Base-by-base conservation (phyloP, 2,329 filamentous ascomycete species). In the Phyllosticta citrichinensis region DNA sequence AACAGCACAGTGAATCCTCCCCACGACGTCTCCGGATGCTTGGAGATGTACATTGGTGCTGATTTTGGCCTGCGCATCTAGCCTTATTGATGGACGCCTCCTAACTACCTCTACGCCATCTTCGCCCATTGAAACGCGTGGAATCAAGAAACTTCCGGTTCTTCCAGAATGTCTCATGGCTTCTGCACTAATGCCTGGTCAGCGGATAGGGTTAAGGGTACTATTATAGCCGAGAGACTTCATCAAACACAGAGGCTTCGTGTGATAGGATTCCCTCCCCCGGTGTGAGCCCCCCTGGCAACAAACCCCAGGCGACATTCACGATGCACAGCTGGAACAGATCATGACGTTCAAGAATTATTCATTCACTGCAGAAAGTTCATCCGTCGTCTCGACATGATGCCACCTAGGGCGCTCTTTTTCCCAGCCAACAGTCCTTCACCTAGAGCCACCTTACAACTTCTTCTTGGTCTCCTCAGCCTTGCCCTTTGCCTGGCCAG, bases 401-500 rank as follows among this genome's bases (percentile, higher is more conserved):
- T 11, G 40, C 40, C 35, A 54, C 19, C 51, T 27, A 20, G 30
- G 19, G n/a, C 40, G 14, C 22, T 47, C 11, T 50, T 24, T 11
- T 9, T 33, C 14, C 6, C 9, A 33, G 33, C 5, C 10, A 10
- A 56, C 14, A 17, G n/a, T 14, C n/a, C 17, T 17, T 17, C 3
- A 17, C 40, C 40, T 8, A n/a, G 14, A 12, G n/a, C 17, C 14
- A 17, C 40, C 40, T 47, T 55, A 64, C 40, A 63, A 20, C 64
- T 65, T 65, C 17, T 57, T 55, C 64, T 65, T 66, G 6, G 73
- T 62, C 57, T 77, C 69, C 57, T 74, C 67, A 50, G 75, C 71
- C 66, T 78, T 78, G 25, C 70, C 71, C 71, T 81, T 74, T 33
- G 78, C 79, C 68, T 82, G 72, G 52, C 76, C 73, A 51, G 72